Evolutionary conservation across 306 rosid genomes (phyloP), one percentile per base, ranked within the genome.

Genomic region (Castanea sativa): DNA sequence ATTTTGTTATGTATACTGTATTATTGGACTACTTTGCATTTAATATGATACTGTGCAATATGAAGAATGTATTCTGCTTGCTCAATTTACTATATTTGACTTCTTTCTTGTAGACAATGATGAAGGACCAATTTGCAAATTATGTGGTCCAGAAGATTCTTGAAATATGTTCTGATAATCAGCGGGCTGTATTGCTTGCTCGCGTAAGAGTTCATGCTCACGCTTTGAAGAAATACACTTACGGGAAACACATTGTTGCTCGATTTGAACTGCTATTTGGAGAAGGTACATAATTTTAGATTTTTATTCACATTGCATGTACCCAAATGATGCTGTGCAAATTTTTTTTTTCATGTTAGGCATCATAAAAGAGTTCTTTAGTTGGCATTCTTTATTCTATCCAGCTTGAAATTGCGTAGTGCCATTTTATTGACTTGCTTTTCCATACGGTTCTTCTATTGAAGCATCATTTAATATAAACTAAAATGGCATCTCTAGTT

Each of bases 41-140:
- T 45, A 30, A 6, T 45, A 21, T 21, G 15, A 25, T 32, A 16
- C 65, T 25, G 27, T 25, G 33, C 60, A 55, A 25, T 74, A 18
- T 67, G 67, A 74, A 61, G 23, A 9, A 71, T 20, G 13, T 20
- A 33, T 32, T 57, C 20, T 38, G 14, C 49, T 15, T 74, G 64
- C 70, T 52, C 64, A 64, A 45, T 23, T 49, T 27, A 69, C 73
- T 13, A 74, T 64, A 29, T 76, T 78, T 58, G 13, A 25, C 55
- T 61, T 59, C 69, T 51, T 59, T 65, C 21, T 13, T 71, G 55
- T 19, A 85, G 88, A 41, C 65, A 68, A 85, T 85, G 88, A 85
- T 85, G 86, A 85, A 85, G 81, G 88, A 82, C 43, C 88, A 85
- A 43, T 85, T 65, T 67, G 88, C 86, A 64, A 85, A 85, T 85